Evolutionary conservation across 331 rosid species (phyloP).

Genomic region (Telfairia occidentalis): DNA sequence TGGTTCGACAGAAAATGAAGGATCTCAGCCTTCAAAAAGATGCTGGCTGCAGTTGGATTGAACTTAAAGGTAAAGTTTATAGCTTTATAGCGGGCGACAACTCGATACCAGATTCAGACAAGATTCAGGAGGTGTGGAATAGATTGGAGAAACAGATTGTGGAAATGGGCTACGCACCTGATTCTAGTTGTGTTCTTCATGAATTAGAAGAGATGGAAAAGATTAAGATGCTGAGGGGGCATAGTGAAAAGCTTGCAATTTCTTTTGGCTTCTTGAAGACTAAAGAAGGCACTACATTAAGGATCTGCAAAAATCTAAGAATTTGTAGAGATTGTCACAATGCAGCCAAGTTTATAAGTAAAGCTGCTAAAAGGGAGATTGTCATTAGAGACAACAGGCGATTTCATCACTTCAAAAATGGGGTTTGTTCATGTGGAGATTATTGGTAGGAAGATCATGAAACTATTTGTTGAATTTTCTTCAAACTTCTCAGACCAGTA

Average conservation of each 20-base stretch:
- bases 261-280: slow-evolving; percentile 56
- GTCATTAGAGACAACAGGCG: slow-evolving; percentile 71
- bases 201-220: slow-evolving; percentile 61
- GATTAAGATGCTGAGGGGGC: slow-evolving; percentile 40
- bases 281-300: slow-evolving; percentile 41
- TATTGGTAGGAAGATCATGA: slow-evolving; percentile 44
- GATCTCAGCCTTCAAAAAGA: slow-evolving; percentile 54
- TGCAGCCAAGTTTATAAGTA: slow-evolving; percentile 61
- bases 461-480: background rate
- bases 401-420: slow-evolving; percentile 68
- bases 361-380: slow-evolving; percentile 49
- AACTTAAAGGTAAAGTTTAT: slow-evolving; percentile 51
- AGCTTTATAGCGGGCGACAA: slow-evolving; percentile 56
- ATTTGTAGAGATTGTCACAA: slow-evolving; percentile 74
- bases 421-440: slow-evolving; percentile 68
- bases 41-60: slow-evolving; percentile 82
- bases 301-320: slow-evolving; percentile 63
- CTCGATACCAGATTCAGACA: slow-evolving; percentile 21
- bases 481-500: background rate
- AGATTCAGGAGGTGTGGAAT: slow-evolving; percentile 45
- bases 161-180: slow-evolving; percentile 58
- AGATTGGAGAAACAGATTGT: slow-evolving; percentile 53
- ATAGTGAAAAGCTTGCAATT: slow-evolving; percentile 84
- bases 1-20: slow-evolving; percentile 58
- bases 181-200: slow-evolving; percentile 70